Conservation (phyloP, 1,284 basidiomycete genomes). For the Tilletiaria anomala region DNA sequence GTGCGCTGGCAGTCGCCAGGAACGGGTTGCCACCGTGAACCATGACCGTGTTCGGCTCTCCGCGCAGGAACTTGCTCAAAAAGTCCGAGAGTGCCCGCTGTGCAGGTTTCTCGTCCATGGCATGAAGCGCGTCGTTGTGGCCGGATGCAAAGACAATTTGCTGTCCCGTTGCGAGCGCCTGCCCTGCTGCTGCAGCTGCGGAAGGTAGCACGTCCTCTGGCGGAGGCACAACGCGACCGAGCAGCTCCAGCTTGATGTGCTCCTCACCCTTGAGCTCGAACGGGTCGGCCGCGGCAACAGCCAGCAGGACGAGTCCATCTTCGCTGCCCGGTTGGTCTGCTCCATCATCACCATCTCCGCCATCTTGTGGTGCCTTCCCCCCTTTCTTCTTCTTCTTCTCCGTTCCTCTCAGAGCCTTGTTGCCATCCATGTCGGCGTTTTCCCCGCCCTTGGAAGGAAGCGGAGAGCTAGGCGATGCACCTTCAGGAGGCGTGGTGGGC, state of each 20-base stretch:
- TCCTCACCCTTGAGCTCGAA: slow-evolving; percentile 21
- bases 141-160: too few relatives aligned
- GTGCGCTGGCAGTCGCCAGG: slow-evolving; percentile 1
- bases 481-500: slow-evolving; percentile 5
- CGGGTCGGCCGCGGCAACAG: slow-evolving; percentile 25
- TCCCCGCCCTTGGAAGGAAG: slow-evolving; percentile 7
- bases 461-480: neutral
- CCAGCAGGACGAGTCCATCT: slow-evolving; percentile 15
- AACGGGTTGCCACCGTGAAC: slow-evolving; percentile 30
- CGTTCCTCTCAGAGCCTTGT: neutral
- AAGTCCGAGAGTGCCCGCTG: slow-evolving; percentile 26
- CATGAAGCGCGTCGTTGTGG: too few relatives aligned
- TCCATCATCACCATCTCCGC: slow-evolving; percentile 1
- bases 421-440: slow-evolving; percentile 5
- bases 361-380: too few relatives aligned
- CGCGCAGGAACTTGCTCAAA: slow-evolving; percentile 25
- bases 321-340: too few relatives aligned
- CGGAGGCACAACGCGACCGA: slow-evolving; percentile 25
- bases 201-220: slow-evolving; percentile 2
- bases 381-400: slow-evolving; percentile 6
- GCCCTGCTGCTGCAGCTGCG: too few relatives aligned
- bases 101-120: slow-evolving; percentile 11
- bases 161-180: too few relatives aligned
- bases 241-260: slow-evolving; percentile 14
- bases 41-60: slow-evolving; percentile 24